Base-by-base conservation (phyloP, 2,329 filamentous ascomycete genomes). In the Cladosporium phlei region DNA sequence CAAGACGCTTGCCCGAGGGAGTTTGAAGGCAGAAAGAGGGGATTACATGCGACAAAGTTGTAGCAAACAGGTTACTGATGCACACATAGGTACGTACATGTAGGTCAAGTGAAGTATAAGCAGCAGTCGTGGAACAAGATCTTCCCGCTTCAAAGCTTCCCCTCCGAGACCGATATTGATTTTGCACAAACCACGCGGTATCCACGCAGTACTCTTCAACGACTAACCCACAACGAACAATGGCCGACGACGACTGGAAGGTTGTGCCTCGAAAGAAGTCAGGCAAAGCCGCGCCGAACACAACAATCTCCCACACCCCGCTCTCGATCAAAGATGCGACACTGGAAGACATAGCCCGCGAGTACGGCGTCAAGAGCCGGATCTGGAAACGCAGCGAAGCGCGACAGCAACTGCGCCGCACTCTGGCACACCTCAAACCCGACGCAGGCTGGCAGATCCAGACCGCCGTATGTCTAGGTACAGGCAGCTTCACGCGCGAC, bases 401-500 rank as follows among this genome's bases (percentile, higher is more conserved):
- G 28, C 55, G 58, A 8, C 47, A 46, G 28, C 44, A 47, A n/a
- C 19, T 56, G 1, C 42, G 48, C 9, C 47, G 48, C 9, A 53
- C 56, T 10, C 34, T 62, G 1, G 40, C 55, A 2, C 50, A 53
- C 19, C 28, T 56, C 3, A 38, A 43, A 16, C 52, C 59, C 1
- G 55, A 59, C 2, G 29, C 38, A 1, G 56, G 52, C 10, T 59
- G 55, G 57, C 34, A 43, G 5, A 42, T 65, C 21, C 27, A 50
- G 9, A 57, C 52, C n/a, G 62, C 60, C 4, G 39, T 64, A 2
- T 63, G 60, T 34, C 38, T 66, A 4, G 63, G 56, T 1, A 51
- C 54, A 9, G 60, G 59, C 3, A 62, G 60, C 42, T 56, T 62
- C 50, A 62, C 58, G 47, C 48, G 59, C 30, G 57, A 60, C 17